phyloP scores from a whole-genome alignment of 345 rosid species.

The Eucalyptus pauciflora region DNA sequence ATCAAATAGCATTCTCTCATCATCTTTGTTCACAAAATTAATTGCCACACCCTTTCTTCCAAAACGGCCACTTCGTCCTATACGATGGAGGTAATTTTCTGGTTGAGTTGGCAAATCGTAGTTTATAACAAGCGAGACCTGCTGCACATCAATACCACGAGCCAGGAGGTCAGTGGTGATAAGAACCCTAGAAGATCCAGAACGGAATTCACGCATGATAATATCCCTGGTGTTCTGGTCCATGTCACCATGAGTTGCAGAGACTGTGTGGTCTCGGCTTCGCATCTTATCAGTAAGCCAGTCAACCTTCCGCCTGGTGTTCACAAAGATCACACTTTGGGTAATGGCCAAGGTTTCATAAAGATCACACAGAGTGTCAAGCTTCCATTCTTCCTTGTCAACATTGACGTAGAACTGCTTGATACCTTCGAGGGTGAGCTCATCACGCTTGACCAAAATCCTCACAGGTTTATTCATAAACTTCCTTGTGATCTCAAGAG shows the following conservation, averaged over 20 bases:
- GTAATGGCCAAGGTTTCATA: constrained; percentile 87
- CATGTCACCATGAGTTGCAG: constrained; percentile 83
- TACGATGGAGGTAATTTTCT: constrained; percentile 41
- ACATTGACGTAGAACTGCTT: constrained; percentile 79
- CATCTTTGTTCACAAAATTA: constrained; percentile 29
- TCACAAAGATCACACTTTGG: constrained; percentile 85
- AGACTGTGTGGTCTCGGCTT: constrained; percentile 82
- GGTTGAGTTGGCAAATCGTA: constrained; percentile 46
- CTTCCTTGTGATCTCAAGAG: constrained; percentile 87
- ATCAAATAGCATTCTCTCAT: constrained; percentile 33
- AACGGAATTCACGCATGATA: constrained; percentile 39
- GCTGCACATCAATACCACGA: constrained; percentile 47
- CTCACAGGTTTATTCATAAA: constrained; percentile 90
- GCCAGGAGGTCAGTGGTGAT: constrained; percentile 41
- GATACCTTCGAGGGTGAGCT: constrained; percentile 90
- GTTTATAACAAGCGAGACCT: constrained; percentile 42
- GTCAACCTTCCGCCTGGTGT: constrained; percentile 90
- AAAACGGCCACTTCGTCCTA: constrained; percentile 38
- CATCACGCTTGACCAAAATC: constrained; percentile 84
- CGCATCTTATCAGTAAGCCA: constrained; percentile 88
- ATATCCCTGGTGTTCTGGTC: constrained; percentile 45
- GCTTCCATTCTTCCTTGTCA: constrained; percentile 86
- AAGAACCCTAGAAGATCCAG: constrained; percentile 42
- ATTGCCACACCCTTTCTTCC: constrained; percentile 46
- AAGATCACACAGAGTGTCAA: constrained; percentile 76